These are phyloP conservation scores for Dinochytrium kinnereticum DNA, from an alignment of 371 early-diverging fungal genomes.

Conservation along the genomic window DNA sequence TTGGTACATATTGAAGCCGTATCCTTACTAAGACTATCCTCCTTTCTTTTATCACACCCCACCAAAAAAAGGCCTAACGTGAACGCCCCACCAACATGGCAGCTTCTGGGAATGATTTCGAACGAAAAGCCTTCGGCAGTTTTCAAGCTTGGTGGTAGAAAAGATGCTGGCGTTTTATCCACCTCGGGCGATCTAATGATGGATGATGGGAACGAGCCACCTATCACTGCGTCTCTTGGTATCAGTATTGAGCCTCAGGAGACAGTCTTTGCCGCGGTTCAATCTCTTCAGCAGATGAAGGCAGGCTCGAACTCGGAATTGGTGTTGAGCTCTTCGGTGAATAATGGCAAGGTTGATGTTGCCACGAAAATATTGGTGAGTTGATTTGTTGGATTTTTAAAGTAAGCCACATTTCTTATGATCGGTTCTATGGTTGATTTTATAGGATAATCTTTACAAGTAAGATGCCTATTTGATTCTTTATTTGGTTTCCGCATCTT, in stretches of 20 bases:
- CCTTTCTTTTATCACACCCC: neutral
- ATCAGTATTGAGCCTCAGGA: slow-evolving; percentile 88
- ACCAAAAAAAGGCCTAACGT: slow-evolving; percentile 35
- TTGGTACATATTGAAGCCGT: slow-evolving; percentile 10
- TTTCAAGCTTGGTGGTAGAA: slow-evolving; percentile 55
- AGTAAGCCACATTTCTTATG: too few species aligned
- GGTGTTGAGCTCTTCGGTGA: slow-evolving; percentile 17
- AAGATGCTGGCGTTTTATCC: neutral
- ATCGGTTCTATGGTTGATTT: too few species aligned
- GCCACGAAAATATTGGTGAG: slow-evolving; percentile 31
- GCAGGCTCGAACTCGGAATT: slow-evolving; percentile 33
- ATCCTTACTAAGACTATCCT: neutral
- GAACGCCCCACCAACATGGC: slow-evolving; percentile 77
- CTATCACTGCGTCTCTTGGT: slow-evolving; percentile 76
- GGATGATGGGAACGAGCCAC: slow-evolving; percentile 25
- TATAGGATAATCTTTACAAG: slow-evolving; percentile 27
- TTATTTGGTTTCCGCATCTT: too few species aligned
- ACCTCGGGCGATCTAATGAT: slow-evolving; percentile 37
- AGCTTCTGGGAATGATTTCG: slow-evolving; percentile 80
- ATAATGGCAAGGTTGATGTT: neutral
- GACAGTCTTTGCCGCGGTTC: slow-evolving; percentile 51
- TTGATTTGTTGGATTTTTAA: neutral
- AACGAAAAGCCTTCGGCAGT: slow-evolving; percentile 92
- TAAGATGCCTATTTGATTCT: neutral
- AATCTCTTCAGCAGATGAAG: neutral